phyloP scores from a whole-genome alignment of 1,284 basidiomycete species.

The Tilletia walkeri region DNA sequence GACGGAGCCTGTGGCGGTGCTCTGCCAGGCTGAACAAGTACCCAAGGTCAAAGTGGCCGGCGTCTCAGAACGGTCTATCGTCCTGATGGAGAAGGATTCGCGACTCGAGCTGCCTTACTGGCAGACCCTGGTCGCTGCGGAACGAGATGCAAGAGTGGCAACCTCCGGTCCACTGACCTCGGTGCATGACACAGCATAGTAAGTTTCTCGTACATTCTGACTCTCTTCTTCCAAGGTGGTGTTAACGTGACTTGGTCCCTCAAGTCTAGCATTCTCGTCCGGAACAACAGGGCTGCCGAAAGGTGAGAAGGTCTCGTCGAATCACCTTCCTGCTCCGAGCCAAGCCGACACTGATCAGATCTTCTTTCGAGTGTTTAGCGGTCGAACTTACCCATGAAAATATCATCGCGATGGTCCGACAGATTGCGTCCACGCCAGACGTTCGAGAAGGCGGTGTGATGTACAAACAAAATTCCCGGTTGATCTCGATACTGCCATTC shows the following conservation, averaged over 20 bases:
- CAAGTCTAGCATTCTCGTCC: conserved; percentile 8
- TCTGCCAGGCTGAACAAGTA: not conserved
- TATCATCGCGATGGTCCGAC: not conserved
- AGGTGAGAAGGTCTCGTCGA: not conserved
- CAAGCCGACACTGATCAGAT: not conserved
- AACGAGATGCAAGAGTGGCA: not conserved
- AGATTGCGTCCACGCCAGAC: not conserved
- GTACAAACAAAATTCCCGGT: not conserved
- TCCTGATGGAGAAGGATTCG: not conserved
- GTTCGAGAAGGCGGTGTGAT: not conserved
- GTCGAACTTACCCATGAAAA: not conserved
- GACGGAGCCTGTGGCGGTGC: not conserved
- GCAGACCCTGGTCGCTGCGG: not conserved
- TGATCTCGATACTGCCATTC: conserved; percentile 3
- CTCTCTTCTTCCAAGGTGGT: too few species aligned
- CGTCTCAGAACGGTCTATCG: not conserved
- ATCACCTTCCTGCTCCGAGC: not conserved
- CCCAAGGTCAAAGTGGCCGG: not conserved
- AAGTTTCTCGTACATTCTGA: not conserved
- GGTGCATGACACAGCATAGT: not conserved
- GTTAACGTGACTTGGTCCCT: not conserved
- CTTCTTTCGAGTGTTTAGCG: not conserved
- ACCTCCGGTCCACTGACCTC: not conserved
- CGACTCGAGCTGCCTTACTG: not conserved
- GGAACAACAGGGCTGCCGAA: not conserved